phyloP scores from a whole-genome alignment of 1,284 basidiomycete genomes.

The Cryptococcus wingfieldii region DNA sequence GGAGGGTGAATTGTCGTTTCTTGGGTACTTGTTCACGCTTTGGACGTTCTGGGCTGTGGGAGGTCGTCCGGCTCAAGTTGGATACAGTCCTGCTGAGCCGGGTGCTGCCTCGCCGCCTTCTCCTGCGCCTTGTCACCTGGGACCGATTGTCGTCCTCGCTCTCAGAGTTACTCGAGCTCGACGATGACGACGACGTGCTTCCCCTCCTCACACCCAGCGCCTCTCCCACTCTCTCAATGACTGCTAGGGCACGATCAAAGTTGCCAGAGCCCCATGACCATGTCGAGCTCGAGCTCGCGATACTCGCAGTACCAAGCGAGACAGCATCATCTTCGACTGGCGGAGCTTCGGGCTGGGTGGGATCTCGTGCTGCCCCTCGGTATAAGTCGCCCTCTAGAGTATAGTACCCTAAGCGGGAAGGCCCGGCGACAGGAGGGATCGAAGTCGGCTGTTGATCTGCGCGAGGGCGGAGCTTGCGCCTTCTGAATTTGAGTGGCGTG shows the following conservation, averaged over 20 bases:
- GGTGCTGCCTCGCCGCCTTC: conserved; percentile 5
- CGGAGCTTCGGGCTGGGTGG: conserved; percentile 12
- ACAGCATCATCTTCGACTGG: conserved; percentile 32
- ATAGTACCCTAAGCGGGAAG: conserved; percentile 34
- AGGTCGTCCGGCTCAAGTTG: conserved; percentile 13
- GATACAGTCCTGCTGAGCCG: conserved; percentile 20
- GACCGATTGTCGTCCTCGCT: conserved; percentile 8
- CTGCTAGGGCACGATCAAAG: conserved; percentile 37
- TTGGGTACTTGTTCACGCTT: conserved; percentile 36
- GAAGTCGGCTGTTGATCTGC: conserved; percentile 11
- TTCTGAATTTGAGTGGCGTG: conserved; percentile 33
- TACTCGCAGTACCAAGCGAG: conserved; percentile 22
- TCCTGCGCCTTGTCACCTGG: conserved; percentile 10
- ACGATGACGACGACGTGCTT: conserved; percentile 15
- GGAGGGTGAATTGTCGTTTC: conserved; percentile 59
- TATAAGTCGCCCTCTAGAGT: conserved; percentile 44
- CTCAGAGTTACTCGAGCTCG: conserved; percentile 7
- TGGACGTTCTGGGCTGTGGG: conserved; percentile 24
- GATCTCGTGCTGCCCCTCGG: conserved; percentile 38
- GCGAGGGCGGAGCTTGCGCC: conserved; percentile 14
- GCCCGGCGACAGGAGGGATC: conserved; percentile 24
- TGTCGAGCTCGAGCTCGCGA: conserved; percentile 25
- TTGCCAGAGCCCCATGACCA: conserved; percentile 39
- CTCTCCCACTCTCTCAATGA: conserved; percentile 43
- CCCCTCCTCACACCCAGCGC: conserved; percentile 40